Base-by-base conservation (phyloP, 306 rosid species). In the Cotoneaster glaucophyllus region DNA sequence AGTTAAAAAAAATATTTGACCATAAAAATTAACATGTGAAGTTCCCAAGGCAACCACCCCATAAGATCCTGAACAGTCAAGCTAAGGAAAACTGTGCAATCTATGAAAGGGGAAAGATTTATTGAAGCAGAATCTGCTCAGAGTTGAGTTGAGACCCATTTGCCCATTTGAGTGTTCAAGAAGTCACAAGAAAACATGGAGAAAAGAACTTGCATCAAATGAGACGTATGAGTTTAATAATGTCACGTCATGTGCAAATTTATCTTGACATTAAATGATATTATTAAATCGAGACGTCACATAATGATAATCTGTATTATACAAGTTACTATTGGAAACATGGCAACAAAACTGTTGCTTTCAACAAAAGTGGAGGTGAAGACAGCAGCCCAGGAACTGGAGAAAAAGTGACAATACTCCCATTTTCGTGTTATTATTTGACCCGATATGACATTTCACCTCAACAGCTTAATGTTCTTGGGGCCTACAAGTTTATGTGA, bases 401-500 rank as follows among this genome's bases (percentile, higher is more conserved):
- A 81, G 83, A 86, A 67, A 75, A 85, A 48, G 78, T 80, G 89
- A 89, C 93, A 84, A 80, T 83, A 86, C 90, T 75, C 73, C 77
- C 70, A 76, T 66, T 76, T 80, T 76, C 80, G 48, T 83, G 81
- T 84, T 83, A 74, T 80, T 79, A 81, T 75, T 77, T 64, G 88
- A 76, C 64, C 81, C 77, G 85, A 89, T 64, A 78, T 81, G 94
- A 87, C 92, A 78, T 82, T 82, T 83, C 91, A 77, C 75, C 80
- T 67, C 86, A 74, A 73, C 78, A 9, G 83, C 74, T 75, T 73
- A 80, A 44, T 24, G 73, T 74, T 87, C 85, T 68, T 3, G 72
- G 91, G 88, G 62, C 97, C 92, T 76, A 89, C 93, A 66, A n/a
- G 79, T 79, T 85, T 77, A 78, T 83, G 21, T 48, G 83, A 76